Base-by-base conservation (phyloP, 2,329 filamentous ascomycete genomes). In the Spiromastix sp. region DNA sequence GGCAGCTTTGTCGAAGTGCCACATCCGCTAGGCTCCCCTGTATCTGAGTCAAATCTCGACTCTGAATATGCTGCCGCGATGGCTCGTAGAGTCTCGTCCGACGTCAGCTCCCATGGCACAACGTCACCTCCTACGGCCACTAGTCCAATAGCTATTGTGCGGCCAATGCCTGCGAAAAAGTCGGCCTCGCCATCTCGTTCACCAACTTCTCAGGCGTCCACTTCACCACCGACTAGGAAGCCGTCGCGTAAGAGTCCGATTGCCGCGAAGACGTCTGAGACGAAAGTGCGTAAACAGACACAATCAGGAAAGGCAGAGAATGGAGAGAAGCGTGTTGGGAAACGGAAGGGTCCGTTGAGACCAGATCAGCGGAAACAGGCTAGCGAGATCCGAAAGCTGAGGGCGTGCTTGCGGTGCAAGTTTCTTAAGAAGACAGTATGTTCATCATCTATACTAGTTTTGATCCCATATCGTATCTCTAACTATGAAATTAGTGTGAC, bases 361-460 rank as follows among this genome's bases (percentile, higher is more conserved):
- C 86, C 87, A 8, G 89, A 96, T 60, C 89, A 95, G 68, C 77
- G 89, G 48, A 93, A 94, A 65, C 89, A 95, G 62, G 89, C 89
- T 17, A 91, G 87, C 52, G 89, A 96, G 63, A 96, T 96, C 56
- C 79, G 89, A 59, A 96, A 96, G 64, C 70, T 95, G 49, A 76
- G 89, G 54, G 89, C 89, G 31, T 96, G 89, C 60, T 69, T 96
- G 50, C 80, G 89, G 46, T 96, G 89, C 75, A 95, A 95, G 67
- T 96, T 95, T 69, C 71, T 96, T 59, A 96, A 96, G 74, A 96
- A 96, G 74, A 95, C 89, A 32, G 57, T 62, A 50, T 50, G 57
- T 42, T 17, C 20, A 17, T 25, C 20, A 4, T 32, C 16, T 30
- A n/a, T 30, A 3, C 26, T n/a, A 12, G 11, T n/a, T 29, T 20